Evolutionary conservation across 805 yeast genomes (phyloP), one percentile per base, ranked within the genome.

Genomic region (Ogataea neopini): DNA sequence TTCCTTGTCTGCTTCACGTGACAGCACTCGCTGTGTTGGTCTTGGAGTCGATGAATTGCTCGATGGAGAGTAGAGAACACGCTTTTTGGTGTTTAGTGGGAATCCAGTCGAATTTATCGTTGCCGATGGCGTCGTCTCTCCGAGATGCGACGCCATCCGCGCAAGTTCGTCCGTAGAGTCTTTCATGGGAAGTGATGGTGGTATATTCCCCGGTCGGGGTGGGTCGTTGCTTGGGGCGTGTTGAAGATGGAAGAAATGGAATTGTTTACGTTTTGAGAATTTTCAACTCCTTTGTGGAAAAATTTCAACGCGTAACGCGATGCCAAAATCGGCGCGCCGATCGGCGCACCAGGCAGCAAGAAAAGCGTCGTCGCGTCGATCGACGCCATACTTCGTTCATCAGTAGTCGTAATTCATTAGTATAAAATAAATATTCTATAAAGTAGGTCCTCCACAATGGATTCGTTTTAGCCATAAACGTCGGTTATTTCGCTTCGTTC

Each of bases 21-120:
- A 19, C 7, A 47, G 50, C 14, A 48, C 49, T 34, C 51, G 47
- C 23, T 55, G 57, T 1, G 56, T 35, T 8, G 57, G 55, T 36
- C 57, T 49, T n/a, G 59, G 52, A 14, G 60, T 53, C 2, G 60
- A 49, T 2, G 56, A 49, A 30, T 40, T 44, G 44, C 50, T 43
- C 3, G 65, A 61, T 4, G 64, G 67, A 1, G 66, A 61, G 36
- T 62, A 60, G 6, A 64, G 40, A 2, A 53, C 57, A 36, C 68
- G 44, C 40, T 64, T 64, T 38, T 55, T 58, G 3, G 64, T 42
- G 43, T 63, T 64, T 25, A 56, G 48, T 3, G 64, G 66, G 42
- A 60, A 62, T 2, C 62, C 67, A 1, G 67, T 60, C 10, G 52
- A 51, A 29, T 59, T 60, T 35, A 61, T 33, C 1, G 62, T 39